Percentiles rank a stretch among this genome's conserved stretches.
Conservation (phyloP, 768 basidiomycete species). For the Tricholoma saponaceum region DNA sequence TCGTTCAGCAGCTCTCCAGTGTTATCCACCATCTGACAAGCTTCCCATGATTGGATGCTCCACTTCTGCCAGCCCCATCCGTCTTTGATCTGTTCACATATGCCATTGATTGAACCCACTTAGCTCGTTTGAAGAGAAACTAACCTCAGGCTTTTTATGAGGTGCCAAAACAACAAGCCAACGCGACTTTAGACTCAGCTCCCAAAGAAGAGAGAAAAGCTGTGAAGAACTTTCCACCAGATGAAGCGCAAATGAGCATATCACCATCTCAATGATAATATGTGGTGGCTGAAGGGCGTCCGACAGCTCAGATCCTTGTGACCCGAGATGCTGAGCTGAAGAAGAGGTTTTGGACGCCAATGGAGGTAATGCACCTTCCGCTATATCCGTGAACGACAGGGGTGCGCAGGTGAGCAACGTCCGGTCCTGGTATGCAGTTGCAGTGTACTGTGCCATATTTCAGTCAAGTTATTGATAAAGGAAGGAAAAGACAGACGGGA, state of each 20-base stretch:
- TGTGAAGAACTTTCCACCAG: conserved; percentile 58
- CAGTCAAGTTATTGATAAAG: not conserved
- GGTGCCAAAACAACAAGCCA: conserved; percentile 73
- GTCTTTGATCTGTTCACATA: conserved; percentile 46
- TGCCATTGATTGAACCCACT: not conserved
- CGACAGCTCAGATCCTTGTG: not conserved
- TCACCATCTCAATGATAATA: conserved; percentile 49
- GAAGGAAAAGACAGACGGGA: conserved; percentile 36
- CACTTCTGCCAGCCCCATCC: conserved; percentile 68
- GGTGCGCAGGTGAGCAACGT: conserved; percentile 51
- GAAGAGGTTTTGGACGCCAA: conserved; percentile 14
- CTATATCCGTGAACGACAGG: conserved; percentile 60
- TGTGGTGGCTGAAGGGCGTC: not conserved
- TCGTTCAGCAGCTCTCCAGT: conserved; percentile 45
- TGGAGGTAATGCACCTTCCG: conserved; percentile 49
- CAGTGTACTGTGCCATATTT: conserved; percentile 45
- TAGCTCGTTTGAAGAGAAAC: not conserved
- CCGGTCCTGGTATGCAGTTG: conserved; percentile 51
- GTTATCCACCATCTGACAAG: conserved; percentile 35
- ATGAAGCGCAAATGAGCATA: conserved; percentile 76
- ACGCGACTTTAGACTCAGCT: conserved; percentile 52
- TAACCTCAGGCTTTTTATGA: conserved; percentile 74
- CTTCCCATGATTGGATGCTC: conserved; percentile 47
- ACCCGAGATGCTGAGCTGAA: not conserved
- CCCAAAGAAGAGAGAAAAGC: conserved; percentile 61